phyloP scores from a whole-genome alignment of 192 early-diverging fungal genomes.

The Backusella tuberculispora region DNA sequence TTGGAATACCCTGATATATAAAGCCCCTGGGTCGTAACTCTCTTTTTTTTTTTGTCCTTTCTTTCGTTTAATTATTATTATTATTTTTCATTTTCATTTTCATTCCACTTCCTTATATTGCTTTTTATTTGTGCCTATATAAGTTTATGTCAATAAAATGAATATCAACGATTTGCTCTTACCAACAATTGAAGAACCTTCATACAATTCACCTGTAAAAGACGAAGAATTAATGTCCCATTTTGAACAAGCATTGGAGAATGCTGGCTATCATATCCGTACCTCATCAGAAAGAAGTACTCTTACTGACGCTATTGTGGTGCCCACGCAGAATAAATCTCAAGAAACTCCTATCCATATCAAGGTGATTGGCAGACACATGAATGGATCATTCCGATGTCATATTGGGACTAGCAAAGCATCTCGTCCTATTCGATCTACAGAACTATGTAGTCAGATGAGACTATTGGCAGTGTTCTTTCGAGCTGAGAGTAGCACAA shows the following conservation, averaged over 20 bases:
- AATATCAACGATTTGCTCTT: conserved; percentile 34
- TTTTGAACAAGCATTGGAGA: conserved; percentile 20
- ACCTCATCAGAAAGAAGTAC: conserved; percentile 7
- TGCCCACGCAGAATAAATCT: background rate
- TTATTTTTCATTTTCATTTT: conserved; percentile 1
- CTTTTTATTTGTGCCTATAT: background rate
- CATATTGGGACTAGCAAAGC: conserved; percentile 37
- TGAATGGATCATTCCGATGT: conserved; percentile 35
- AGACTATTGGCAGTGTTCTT: conserved; percentile 38
- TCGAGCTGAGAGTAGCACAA: conserved; percentile 24
- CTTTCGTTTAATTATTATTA: background rate
- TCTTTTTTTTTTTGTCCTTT: background rate
- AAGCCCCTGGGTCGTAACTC: background rate
- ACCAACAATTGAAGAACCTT: background rate
- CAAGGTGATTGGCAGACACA: conserved; percentile 35
- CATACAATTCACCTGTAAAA: conserved; percentile 19
- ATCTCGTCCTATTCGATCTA: conserved; percentile 31
- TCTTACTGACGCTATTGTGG: conserved; percentile 25
- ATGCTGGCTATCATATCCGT: conserved; percentile 16
- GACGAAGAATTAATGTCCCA: conserved; percentile 27
- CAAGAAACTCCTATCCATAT: conserved; percentile 26
- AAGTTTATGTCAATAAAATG: conserved; percentile 16
- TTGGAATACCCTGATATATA: conserved; percentile 5
- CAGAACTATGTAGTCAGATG: conserved; percentile 35
- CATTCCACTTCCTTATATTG: background rate